Evolutionary conservation across 371 early-diverging fungal species (phyloP).

Genomic region (Actinomortierella ambigua): DNA sequence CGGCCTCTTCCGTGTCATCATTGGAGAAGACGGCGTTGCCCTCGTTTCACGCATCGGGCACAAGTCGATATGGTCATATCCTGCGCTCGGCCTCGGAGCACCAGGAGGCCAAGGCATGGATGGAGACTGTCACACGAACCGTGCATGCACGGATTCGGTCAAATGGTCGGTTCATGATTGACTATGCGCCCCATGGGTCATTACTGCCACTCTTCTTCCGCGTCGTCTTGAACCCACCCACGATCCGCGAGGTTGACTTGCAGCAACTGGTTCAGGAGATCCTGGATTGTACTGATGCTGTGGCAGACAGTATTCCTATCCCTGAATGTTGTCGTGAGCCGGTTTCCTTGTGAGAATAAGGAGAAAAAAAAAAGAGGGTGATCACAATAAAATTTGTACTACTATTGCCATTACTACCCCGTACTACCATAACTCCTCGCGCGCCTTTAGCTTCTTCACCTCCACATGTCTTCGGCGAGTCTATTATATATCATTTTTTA

Average conservation of each 20-base stretch:
- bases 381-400: too few relatives aligned
- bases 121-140: constrained; percentile 54
- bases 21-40: constrained; percentile 1
- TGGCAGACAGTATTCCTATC: constrained; percentile 18
- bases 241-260: constrained; percentile 59
- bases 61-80: constrained; percentile 10
- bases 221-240: constrained; percentile 74
- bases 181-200: constrained; percentile 64
- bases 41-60: not conserved
- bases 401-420: too few relatives aligned
- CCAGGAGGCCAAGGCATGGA: constrained; percentile 46
- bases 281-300: constrained; percentile 30
- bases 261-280: constrained; percentile 61
- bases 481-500: too few relatives aligned
- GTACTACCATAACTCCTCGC: too few relatives aligned
- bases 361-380: too few relatives aligned
- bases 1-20: constrained; percentile 13
- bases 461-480: too few relatives aligned
- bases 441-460: too few relatives aligned
- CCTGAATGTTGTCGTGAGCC: constrained; percentile 20
- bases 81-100: constrained; percentile 25
- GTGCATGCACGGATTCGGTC: constrained; percentile 58
- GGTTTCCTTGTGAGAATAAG: too few relatives aligned
- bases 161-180: constrained; percentile 64
- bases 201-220: constrained; percentile 71